Conservation (phyloP, 805 yeast species). For the Wickerhamiella cacticola region DNA sequence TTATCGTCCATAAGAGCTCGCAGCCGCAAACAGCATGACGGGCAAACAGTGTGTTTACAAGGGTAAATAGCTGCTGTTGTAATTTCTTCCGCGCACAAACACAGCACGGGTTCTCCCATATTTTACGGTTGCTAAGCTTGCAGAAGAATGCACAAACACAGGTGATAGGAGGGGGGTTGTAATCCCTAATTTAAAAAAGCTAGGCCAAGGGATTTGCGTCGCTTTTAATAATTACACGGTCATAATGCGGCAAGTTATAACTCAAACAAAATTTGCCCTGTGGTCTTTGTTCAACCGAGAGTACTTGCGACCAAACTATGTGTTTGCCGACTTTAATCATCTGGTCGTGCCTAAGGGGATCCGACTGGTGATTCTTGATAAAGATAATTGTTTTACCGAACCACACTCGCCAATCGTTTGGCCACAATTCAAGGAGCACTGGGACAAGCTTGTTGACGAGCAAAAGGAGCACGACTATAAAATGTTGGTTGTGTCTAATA, state of each 20-base stretch:
- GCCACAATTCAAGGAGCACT: conserved; percentile 51
- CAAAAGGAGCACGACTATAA: conserved; percentile 40
- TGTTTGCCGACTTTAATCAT: conserved; percentile 15
- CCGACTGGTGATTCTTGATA: conserved; percentile 75
- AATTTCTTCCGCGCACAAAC: conserved; percentile 73
- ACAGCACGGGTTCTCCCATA: conserved; percentile 18
- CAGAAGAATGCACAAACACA: neutral
- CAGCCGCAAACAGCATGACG: conserved; percentile 69
- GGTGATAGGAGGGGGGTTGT: neutral
- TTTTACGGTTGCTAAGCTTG: neutral
- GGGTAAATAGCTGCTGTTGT: conserved; percentile 57
- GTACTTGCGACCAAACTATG: conserved; percentile 18
- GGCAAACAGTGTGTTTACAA: conserved; percentile 79
- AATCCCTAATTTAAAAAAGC: neutral
- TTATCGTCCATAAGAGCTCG: conserved; percentile 65
- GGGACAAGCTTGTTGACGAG: conserved; percentile 31
- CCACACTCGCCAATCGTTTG: conserved; percentile 71
- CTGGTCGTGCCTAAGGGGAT: conserved; percentile 29
- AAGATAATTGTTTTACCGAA: conserved; percentile 88
- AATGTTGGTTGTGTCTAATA: conserved; percentile 72
- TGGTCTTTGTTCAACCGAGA: conserved; percentile 13
- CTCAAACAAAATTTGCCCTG: conserved; percentile 11
- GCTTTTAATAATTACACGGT: neutral
- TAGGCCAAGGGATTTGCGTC: neutral
- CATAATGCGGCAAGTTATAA: conserved; percentile 4